Percentiles rank a stretch among this genome's conserved stretches.
phyloP scores from a whole-genome alignment of 2,329 filamentous ascomycete species.

The Penicillium thymicola region DNA sequence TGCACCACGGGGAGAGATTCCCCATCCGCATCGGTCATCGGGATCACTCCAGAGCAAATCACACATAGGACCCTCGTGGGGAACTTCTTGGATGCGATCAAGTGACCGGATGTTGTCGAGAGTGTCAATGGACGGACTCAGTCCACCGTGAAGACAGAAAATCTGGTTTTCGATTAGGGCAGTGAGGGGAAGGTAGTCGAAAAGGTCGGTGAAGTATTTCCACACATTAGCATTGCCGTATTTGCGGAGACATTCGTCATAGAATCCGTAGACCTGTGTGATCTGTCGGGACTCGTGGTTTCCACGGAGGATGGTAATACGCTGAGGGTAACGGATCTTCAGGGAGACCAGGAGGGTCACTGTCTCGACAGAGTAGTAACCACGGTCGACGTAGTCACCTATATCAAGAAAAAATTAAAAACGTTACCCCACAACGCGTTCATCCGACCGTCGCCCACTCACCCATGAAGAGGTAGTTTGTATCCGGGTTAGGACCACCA shows the following conservation, averaged over 20 bases:
- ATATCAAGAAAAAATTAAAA: slow-evolving; percentile 10
- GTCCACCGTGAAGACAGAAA: slow-evolving; percentile 94
- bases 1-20: slow-evolving; percentile 89
- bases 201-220: slow-evolving; percentile 99
- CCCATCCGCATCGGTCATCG: slow-evolving; percentile 94
- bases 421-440: slow-evolving; percentile 11
- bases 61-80: slow-evolving; percentile 97
- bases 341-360: slow-evolving; percentile 93
- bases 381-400: slow-evolving; percentile 98
- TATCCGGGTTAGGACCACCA: slow-evolving; percentile 94
- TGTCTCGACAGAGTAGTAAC: slow-evolving; percentile 98
- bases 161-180: slow-evolving; percentile 99
- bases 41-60: slow-evolving; percentile 97
- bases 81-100: slow-evolving; percentile 96
- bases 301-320: slow-evolving; percentile 96
- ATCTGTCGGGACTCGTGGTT: slow-evolving; percentile 99
- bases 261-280: slow-evolving; percentile 98
- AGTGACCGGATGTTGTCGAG: slow-evolving; percentile 93
- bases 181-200: slow-evolving; percentile 95
- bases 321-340: slow-evolving; percentile 96
- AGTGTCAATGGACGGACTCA: slow-evolving; percentile 94
- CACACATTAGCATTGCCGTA: slow-evolving; percentile 99
- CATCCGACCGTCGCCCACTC: slow-evolving; percentile 34
- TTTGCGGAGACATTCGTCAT: slow-evolving; percentile 97
- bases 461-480: slow-evolving; percentile 99